phyloP scores from a whole-genome alignment of 2,329 filamentous ascomycete species.

The Graphilbum ipis-grandicollis region DNA sequence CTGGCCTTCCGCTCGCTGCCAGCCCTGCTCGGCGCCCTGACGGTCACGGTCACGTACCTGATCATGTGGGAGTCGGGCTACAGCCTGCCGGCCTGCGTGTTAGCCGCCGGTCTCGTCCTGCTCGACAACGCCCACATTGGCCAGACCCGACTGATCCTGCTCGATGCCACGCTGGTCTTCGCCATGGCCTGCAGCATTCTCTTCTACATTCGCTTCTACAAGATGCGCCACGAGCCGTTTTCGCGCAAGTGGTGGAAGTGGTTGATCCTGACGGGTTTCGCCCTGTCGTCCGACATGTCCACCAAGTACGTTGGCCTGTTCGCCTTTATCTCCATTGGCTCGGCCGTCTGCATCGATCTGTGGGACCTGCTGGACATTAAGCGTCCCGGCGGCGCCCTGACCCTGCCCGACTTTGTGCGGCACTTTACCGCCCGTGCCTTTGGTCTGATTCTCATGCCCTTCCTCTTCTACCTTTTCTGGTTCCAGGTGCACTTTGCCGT shows the following conservation, averaged over 20 bases:
- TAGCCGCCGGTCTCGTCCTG: conserved; percentile 72
- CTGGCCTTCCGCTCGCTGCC: conserved; percentile 90
- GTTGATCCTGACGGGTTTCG: conserved; percentile 87
- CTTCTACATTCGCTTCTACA: conserved; percentile 96
- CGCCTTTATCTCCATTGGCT: conserved; percentile 92
- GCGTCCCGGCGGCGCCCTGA: conserved; percentile 64
- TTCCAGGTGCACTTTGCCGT: conserved; percentile 98
- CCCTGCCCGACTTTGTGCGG: conserved; percentile 63
- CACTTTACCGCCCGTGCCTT: conserved; percentile 81
- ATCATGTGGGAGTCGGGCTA: conserved; percentile 99
- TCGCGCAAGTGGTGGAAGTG: conserved; percentile 99
- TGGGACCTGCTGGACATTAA: conserved; percentile 91
- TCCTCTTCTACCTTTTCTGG: conserved; percentile 98
- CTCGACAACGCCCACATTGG: conserved; percentile 97
- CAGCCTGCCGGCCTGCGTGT: conserved; percentile 76
- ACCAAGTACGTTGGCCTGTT: conserved; percentile 96
- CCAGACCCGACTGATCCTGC: conserved; percentile 84
- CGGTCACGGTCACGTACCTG: conserved; percentile 81
- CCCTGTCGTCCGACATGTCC: conserved; percentile 91
- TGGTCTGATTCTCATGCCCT: conserved; percentile 76
- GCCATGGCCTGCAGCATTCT: conserved; percentile 92
- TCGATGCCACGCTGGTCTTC: conserved; percentile 85
- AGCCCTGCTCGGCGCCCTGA: conserved; percentile 78
- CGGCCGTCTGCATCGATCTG: conserved; percentile 81
- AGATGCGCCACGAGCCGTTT: conserved; percentile 77